Percentiles rank a stretch among this genome's conserved stretches.
phyloP scores from a whole-genome alignment of 257 asterid genomes.

The Orobanche coerulescens region DNA sequence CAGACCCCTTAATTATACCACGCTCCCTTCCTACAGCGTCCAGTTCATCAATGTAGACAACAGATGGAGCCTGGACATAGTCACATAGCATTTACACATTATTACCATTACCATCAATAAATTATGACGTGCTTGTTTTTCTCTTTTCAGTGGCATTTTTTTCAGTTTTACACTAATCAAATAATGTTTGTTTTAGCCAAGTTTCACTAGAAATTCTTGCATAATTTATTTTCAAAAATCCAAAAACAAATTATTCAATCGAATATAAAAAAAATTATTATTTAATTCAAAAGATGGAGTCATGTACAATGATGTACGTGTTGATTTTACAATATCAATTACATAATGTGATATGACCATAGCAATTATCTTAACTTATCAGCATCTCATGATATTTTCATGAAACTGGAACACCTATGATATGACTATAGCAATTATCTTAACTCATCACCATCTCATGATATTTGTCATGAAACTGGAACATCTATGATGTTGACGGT shows the following conservation, averaged over 20 bases:
- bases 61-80: slow-evolving; percentile 80
- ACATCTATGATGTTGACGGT: too few species aligned
- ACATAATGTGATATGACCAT: too few species aligned
- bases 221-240: not conserved
- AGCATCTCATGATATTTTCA: too few species aligned
- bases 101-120: slow-evolving; percentile 12
- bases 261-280: not conserved
- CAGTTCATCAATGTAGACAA: slow-evolving; percentile 94
- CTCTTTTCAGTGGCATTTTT: not conserved
- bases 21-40: slow-evolving; percentile 98
- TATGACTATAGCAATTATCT: too few species aligned
- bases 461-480: too few species aligned
- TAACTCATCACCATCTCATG: too few species aligned
- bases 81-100: slow-evolving; percentile 16
- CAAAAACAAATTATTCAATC: not conserved
- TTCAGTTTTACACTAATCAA: not conserved
- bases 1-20: slow-evolving; percentile 86
- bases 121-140: not conserved
- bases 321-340: too few species aligned
- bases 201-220: not conserved
- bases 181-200: not conserved
- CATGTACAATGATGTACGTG: too few species aligned
- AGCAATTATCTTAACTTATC: too few species aligned
- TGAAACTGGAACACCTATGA: too few species aligned
- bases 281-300: not conserved